These are phyloP conservation scores for Cladorrhinum sp. DNA, from an alignment of 2,329 filamentous ascomycete genomes.

Conservation along the genomic window DNA sequence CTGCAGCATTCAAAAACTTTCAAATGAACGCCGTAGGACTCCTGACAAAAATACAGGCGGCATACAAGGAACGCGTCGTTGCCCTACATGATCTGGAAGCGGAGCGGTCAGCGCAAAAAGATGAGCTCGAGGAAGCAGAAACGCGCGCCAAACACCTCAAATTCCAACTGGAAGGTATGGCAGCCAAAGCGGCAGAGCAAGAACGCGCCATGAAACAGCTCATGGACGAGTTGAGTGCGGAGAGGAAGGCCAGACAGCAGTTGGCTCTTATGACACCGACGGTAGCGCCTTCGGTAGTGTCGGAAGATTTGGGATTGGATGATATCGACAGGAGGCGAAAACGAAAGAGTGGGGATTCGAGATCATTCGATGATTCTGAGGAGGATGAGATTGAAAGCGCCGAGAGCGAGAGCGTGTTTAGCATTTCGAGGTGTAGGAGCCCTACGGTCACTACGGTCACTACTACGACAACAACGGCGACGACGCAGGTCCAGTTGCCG, in stretches of 20 bases:
- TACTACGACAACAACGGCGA: constrained; percentile 29
- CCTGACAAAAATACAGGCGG: constrained; percentile 54
- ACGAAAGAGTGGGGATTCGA: constrained; percentile 43
- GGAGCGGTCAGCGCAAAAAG: constrained; percentile 52
- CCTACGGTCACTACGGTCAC: constrained; percentile 39
- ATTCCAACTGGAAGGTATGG: constrained; percentile 60
- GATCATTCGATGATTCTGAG: constrained; percentile 49
- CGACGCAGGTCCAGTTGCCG: constrained; percentile 22
- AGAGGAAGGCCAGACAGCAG: constrained; percentile 38
- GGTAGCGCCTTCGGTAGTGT: constrained; percentile 41
- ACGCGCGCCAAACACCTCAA: constrained; percentile 53
- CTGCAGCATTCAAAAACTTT: constrained; percentile 60
- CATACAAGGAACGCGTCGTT: constrained; percentile 53
- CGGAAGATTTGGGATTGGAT: constrained; percentile 54
- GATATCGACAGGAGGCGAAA: constrained; percentile 44
- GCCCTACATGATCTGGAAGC: constrained; percentile 50
- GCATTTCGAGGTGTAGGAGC: constrained; percentile 53
- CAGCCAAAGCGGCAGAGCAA: constrained; percentile 50
- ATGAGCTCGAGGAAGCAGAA: constrained; percentile 56
- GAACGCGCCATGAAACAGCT: constrained; percentile 47
- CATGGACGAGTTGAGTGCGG: constrained; percentile 45
- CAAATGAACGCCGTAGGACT: constrained; percentile 55
- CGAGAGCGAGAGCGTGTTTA: constrained; percentile 54
- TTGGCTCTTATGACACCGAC: constrained; percentile 2
- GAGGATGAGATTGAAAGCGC: constrained; percentile 52